Percentiles rank a stretch among this genome's conserved stretches.
Conservation (phyloP, 192 early-diverging fungal species). For the Entomortierella parvispora region DNA sequence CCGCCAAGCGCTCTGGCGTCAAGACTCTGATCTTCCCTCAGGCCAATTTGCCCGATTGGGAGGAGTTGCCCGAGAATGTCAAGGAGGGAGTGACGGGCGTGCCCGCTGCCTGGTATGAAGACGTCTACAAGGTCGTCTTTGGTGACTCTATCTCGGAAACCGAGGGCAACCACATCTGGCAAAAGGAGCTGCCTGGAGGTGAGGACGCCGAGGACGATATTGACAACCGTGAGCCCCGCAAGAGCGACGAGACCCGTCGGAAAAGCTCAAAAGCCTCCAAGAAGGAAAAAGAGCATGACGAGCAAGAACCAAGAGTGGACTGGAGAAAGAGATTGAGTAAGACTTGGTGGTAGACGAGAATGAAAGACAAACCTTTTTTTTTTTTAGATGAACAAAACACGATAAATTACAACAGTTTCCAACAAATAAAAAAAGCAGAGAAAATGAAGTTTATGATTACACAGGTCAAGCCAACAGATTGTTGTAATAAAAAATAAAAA, state of each 20-base stretch:
- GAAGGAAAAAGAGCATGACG: too few species aligned
- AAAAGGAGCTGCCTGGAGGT: slow-evolving; percentile 41
- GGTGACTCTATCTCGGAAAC: slow-evolving; percentile 42
- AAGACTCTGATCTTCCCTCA: slow-evolving; percentile 91
- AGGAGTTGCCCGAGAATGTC: slow-evolving; percentile 92
- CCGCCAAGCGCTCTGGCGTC: slow-evolving; percentile 93
- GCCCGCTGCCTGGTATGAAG: slow-evolving; percentile 86
- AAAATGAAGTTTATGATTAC: neutral
- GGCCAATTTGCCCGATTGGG: slow-evolving; percentile 93
- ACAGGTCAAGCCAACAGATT: neutral
- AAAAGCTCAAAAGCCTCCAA: too few species aligned
- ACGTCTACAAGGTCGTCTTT: slow-evolving; percentile 71
- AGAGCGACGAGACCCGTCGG: slow-evolving; percentile 12
- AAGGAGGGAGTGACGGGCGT: slow-evolving; percentile 88
- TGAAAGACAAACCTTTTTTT: too few species aligned
- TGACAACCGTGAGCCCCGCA: slow-evolving; percentile 41
- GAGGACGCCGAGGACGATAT: slow-evolving; percentile 19
- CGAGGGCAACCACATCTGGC: slow-evolving; percentile 35
- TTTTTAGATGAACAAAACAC: too few species aligned
- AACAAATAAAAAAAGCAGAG: too few species aligned
- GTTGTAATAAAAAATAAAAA: neutral
- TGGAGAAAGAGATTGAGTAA: too few species aligned
- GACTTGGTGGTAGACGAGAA: too few species aligned
- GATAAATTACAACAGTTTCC: too few species aligned
- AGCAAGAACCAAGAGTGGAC: too few species aligned